phyloP scores from a whole-genome alignment of 2,329 filamentous ascomycete species.

The Curvularia sp. region DNA sequence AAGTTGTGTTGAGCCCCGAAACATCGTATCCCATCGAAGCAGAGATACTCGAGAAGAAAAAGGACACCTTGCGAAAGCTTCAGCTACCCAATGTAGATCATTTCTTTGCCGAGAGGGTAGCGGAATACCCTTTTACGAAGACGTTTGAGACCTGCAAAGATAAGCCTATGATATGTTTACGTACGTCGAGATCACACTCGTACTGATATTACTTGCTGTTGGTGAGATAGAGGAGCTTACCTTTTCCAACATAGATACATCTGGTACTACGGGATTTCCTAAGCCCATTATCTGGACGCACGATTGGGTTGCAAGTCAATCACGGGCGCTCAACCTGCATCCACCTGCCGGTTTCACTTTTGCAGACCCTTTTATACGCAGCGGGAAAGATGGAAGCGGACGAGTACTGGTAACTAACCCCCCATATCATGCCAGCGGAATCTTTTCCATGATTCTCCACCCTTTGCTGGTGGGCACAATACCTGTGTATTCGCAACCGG shows the following conservation, averaged over 20 bases:
- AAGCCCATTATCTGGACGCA: slow-evolving; percentile 46
- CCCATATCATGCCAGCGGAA: slow-evolving; percentile 21
- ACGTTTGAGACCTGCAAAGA: slow-evolving; percentile 32
- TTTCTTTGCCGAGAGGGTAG: slow-evolving; percentile 17
- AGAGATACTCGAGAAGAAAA: slow-evolving; percentile 22
- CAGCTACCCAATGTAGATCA: slow-evolving; percentile 26
- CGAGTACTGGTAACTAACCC: slow-evolving; percentile 12
- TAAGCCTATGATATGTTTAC: slow-evolving; percentile 40
- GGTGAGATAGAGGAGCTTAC: neutral
- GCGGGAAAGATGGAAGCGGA: neutral
- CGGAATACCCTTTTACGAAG: slow-evolving; percentile 28
- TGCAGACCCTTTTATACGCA: neutral
- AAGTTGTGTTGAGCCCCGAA: slow-evolving; percentile 24
- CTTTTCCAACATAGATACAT: slow-evolving; percentile 31
- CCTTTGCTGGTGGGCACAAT: slow-evolving; percentile 10
- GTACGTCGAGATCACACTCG: neutral
- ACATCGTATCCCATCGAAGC: slow-evolving; percentile 17
- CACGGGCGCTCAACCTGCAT: slow-evolving; percentile 6
- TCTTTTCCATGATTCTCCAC: slow-evolving; percentile 12
- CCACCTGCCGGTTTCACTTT: slow-evolving; percentile 6
- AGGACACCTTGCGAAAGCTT: slow-evolving; percentile 16
- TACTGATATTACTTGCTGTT: neutral
- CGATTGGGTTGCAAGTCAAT: slow-evolving; percentile 16
- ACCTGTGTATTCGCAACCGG: slow-evolving; percentile 10
- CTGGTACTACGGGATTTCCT: slow-evolving; percentile 49